Evolutionary conservation across 148 eudicot species (phyloP), one percentile per base, ranked within the genome.

Genomic region (Heliosperma pusillum): DNA sequence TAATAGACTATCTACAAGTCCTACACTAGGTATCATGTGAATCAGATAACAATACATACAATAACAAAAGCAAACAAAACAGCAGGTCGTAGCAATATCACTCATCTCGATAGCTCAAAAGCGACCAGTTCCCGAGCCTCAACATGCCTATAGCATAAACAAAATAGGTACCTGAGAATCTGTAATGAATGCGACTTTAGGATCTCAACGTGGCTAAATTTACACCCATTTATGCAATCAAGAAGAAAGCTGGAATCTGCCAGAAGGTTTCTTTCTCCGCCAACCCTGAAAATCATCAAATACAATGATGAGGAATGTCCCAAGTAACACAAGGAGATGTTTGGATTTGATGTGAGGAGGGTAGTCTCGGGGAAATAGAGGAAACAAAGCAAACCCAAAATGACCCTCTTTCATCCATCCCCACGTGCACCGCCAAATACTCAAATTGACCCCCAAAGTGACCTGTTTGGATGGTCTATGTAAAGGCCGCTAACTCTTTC

Each of bases 201-300:
- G 24, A 12, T 53, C 52, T 66, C 15, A 53, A 73, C 16, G 75
- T 69, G 75, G 75, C 68, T 21, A 44, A 33, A 57, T 80, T 78
- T 45, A 67, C 42, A 60, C 69, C 80, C 66, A 60, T 30, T 62
- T 22, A 65, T 27, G 16, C 3, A 74, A 76, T 86, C 74, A 90
- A 12, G 85, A 71, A 22, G 97, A 89, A 45, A 90, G 90, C 71
- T 92, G 97, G 82, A 92, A 83, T 82, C 96, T 87, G 79, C 93
- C 96, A 12, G 88, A 86, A 52, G 96, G 90, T 73, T 88, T 92
- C 85, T 84, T 90, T 82, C 97, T 88, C 74, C 91, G 87, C 98
- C 98, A 94, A 71, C 98, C 98, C 98, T 94, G 82, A 74, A 85
- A 76, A 69, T 55, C 30, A 66, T 11, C 62, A 52, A 61, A 4